Conservation (phyloP, 2,329 filamentous ascomycete genomes). For the Pseudocercospora musae region DNA sequence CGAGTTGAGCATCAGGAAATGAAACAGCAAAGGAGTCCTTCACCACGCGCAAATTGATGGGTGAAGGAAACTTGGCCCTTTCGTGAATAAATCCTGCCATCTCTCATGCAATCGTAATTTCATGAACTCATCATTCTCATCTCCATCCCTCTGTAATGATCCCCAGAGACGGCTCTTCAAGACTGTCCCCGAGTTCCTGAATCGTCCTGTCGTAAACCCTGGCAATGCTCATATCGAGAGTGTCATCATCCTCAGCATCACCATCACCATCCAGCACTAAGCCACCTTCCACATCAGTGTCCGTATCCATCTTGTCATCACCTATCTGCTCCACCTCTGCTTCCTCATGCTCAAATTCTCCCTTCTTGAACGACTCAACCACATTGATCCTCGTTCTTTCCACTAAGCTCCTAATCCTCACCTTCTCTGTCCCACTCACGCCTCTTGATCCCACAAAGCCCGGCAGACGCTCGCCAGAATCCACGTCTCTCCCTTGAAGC, state of each 20-base stretch:
- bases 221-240: slow-evolving; percentile 66
- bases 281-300: slow-evolving; percentile 44
- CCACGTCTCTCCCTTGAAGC: slow-evolving; percentile 63
- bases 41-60: background rate
- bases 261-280: slow-evolving; percentile 32
- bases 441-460: slow-evolving; percentile 63
- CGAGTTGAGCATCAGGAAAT: background rate
- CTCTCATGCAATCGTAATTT: background rate
- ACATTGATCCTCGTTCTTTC: slow-evolving; percentile 71
- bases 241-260: slow-evolving; percentile 36
- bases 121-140: slow-evolving; percentile 5
- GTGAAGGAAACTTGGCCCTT: background rate
- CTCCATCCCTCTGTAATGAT: slow-evolving; percentile 43
- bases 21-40: background rate
- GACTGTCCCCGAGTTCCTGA: slow-evolving; percentile 65
- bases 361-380: slow-evolving; percentile 63
- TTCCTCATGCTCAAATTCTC: slow-evolving; percentile 44
- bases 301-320: slow-evolving; percentile 39
- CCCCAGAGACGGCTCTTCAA: slow-evolving; percentile 53
- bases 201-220: slow-evolving; percentile 78
- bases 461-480: slow-evolving; percentile 62
- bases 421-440: slow-evolving; percentile 82
- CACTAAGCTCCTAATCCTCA: slow-evolving; percentile 76
- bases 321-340: slow-evolving; percentile 34
- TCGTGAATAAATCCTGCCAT: background rate